Evolutionary conservation across 176 grass and related monocot genomes (phyloP).

Genomic region (Eragrostis curvula): DNA sequence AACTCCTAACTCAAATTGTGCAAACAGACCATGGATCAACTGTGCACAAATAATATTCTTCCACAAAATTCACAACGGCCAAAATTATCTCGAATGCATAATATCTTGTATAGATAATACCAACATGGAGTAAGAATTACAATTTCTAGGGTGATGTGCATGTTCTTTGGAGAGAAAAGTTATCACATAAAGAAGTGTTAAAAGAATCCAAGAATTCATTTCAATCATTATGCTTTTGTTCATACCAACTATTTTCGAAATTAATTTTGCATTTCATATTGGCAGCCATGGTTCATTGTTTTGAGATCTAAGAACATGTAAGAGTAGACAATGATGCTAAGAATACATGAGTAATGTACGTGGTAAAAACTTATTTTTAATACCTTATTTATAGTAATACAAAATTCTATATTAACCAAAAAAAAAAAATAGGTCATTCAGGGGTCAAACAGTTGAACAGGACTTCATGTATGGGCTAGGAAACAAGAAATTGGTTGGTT

Average conservation of each 20-base stretch:
- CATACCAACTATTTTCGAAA: background rate
- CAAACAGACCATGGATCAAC: slow-evolving; percentile 8
- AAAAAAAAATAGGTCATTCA: background rate
- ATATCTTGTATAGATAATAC: background rate
- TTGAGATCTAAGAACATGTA: background rate
- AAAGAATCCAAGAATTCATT: background rate
- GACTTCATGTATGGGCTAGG: too few relatives aligned
- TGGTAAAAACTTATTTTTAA: background rate
- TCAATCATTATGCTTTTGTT: background rate
- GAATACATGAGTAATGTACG: background rate
- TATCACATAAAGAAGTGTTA: background rate
- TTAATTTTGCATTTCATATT: background rate
- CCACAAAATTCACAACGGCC: too few relatives aligned
- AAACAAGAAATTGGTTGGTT: slow-evolving; percentile 1
- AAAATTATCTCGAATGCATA: background rate
- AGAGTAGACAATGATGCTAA: too few relatives aligned
- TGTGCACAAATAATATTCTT: background rate
- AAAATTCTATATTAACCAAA: background rate
- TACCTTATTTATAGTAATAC: background rate
- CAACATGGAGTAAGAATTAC: background rate
- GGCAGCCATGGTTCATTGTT: background rate
- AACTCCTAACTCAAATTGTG: background rate
- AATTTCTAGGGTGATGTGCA: background rate
- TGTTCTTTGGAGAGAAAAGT: background rate
- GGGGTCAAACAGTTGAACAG: background rate